Evolutionary conservation across 179 eudicot species (phyloP).

Genomic region (Sideroxylon spinosum): DNA sequence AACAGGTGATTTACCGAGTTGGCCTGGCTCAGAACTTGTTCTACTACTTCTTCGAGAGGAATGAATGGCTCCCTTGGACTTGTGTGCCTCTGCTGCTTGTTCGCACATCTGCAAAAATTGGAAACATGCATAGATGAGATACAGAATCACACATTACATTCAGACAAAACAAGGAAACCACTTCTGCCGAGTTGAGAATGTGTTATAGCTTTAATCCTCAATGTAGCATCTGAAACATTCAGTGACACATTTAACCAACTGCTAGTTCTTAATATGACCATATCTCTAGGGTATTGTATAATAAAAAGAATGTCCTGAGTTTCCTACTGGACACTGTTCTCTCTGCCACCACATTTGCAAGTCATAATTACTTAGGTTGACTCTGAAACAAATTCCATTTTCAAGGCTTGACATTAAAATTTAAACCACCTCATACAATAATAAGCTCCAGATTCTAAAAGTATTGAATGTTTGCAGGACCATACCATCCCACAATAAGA

Average conservation of each 20-base stretch:
- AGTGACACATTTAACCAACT: not conserved
- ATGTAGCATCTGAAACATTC: not conserved
- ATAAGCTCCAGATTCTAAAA: not conserved
- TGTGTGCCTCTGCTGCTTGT: slow-evolving; percentile 97
- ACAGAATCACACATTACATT: slow-evolving; percentile 6
- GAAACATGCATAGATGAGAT: not conserved
- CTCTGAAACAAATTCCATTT: not conserved
- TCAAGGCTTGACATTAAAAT: not conserved
- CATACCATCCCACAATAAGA: not conserved
- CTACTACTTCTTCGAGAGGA: slow-evolving; percentile 73
- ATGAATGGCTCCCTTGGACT: slow-evolving; percentile 72
- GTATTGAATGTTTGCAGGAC: not conserved
- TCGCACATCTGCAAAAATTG: slow-evolving; percentile 76
- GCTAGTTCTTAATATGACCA: not conserved
- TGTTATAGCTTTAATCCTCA: slow-evolving; percentile 4
- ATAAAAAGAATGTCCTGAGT: not conserved
- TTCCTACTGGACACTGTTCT: not conserved
- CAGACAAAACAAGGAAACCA: not conserved
- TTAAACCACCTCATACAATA: not conserved
- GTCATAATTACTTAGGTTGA: slow-evolving; percentile 8
- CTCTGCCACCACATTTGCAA: not conserved
- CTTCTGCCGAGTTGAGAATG: not conserved
- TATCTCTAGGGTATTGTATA: not conserved
- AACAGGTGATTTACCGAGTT: slow-evolving; percentile 71
- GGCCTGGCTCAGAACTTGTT: slow-evolving; percentile 58